Evolutionary conservation across 2,329 filamentous ascomycete species (phyloP).

Genomic region (Diaporthe sp.): DNA sequence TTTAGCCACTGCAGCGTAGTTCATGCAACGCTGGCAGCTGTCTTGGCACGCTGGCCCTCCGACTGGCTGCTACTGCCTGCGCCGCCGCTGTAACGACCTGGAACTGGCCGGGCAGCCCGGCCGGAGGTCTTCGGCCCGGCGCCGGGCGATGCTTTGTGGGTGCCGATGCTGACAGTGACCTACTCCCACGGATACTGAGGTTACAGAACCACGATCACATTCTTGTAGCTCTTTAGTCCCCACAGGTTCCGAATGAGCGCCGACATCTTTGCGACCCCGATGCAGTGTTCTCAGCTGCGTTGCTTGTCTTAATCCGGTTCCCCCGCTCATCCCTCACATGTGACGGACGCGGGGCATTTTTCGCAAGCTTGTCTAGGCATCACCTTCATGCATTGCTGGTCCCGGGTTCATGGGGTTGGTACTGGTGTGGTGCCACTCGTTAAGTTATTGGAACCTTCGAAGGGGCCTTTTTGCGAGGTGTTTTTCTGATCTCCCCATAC

Average conservation of each 20-base stretch:
- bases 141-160: background rate
- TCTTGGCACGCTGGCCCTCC: background rate
- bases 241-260: no score
- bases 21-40: constrained; percentile 22
- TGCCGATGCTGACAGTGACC: background rate
- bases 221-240: no score
- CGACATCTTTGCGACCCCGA: background rate
- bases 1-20: constrained; percentile 11
- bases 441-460: background rate
- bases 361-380: background rate
- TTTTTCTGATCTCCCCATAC: background rate
- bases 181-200: no score
- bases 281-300: background rate
- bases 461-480: background rate
- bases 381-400: background rate
- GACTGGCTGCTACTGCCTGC: background rate
- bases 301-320: background rate
- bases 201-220: background rate
- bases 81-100: background rate
- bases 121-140: background rate
- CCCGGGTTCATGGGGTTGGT: background rate
- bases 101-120: background rate
- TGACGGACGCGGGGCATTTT: background rate
- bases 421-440: background rate
- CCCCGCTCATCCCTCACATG: background rate